A percentile compares a stretch with the other conserved stretches of the same genome.
These are phyloP conservation scores for Populus ilicifolia DNA, from an alignment of 345 rosid genomes.

Conservation along the genomic window DNA sequence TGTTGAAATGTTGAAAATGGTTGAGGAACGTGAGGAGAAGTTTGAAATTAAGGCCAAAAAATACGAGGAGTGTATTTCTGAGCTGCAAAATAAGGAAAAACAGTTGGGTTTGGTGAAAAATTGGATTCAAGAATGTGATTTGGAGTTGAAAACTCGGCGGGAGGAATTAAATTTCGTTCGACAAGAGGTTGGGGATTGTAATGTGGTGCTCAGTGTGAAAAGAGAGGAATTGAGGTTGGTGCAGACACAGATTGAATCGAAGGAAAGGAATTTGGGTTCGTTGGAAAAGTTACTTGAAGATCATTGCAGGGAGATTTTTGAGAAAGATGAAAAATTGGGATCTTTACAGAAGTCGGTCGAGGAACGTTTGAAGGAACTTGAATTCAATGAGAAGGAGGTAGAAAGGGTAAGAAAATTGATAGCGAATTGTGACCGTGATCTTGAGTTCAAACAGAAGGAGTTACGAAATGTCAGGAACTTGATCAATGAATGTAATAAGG, in stretches of 20 bases:
- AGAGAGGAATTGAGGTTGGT: slow-evolving; percentile 6
- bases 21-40: neutral
- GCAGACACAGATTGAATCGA: neutral
- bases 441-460: slow-evolving; percentile 12
- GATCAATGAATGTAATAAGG: neutral
- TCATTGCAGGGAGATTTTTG: neutral
- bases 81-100: slow-evolving; percentile 13
- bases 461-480: neutral
- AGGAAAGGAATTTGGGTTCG: slow-evolving; percentile 12
- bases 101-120: slow-evolving; percentile 7
- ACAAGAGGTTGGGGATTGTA: slow-evolving; percentile 7
- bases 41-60: neutral
- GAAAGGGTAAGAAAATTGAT: slow-evolving; percentile 12
- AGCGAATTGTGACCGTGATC: neutral
- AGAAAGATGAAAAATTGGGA: slow-evolving; percentile 7
- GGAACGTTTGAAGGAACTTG: neutral
- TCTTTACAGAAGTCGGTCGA: neutral
- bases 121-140: slow-evolving; percentile 5
- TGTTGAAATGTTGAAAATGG: neutral
- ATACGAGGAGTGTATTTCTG: neutral
- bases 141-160: neutral
- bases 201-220: neutral
- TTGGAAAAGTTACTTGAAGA: slow-evolving; percentile 1
- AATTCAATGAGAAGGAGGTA: slow-evolving; percentile 23
- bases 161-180: slow-evolving; percentile 1